These are phyloP conservation scores for Colletotrichum sidae DNA, from an alignment of 2,329 filamentous ascomycete species.

Conservation along the genomic window DNA sequence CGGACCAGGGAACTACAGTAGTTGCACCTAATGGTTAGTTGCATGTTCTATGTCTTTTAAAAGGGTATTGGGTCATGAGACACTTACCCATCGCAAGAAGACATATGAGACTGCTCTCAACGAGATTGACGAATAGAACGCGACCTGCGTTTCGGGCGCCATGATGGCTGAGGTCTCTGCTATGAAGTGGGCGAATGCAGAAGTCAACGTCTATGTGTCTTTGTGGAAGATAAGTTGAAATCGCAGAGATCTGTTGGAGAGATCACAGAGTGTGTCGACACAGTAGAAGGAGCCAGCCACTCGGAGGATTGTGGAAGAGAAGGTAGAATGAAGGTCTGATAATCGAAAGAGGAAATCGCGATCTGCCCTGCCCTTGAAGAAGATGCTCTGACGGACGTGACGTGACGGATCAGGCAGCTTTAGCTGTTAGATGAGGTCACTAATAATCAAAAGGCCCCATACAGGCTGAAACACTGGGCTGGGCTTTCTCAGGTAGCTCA, in stretches of 20 bases:
- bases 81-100: slow-evolving; percentile 71
- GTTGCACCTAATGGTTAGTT: slow-evolving; percentile 12
- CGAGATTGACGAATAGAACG: slow-evolving; percentile 59
- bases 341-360: slow-evolving; percentile 12
- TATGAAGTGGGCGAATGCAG: slow-evolving; percentile 38
- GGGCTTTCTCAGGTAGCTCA: too few species aligned
- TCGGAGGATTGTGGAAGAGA: neutral
- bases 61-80: neutral
- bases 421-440: slow-evolving; percentile 35
- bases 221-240: slow-evolving; percentile 1
- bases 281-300: slow-evolving; percentile 19
- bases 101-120: slow-evolving; percentile 64
- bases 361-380: slow-evolving; percentile 19
- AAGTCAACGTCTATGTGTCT: slow-evolving; percentile 40
- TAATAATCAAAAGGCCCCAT: slow-evolving; percentile 32
- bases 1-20: slow-evolving; percentile 43
- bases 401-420: slow-evolving; percentile 28
- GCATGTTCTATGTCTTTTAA: slow-evolving; percentile 2
- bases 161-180: slow-evolving; percentile 39
- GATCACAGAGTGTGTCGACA: neutral
- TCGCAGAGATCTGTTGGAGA: neutral
- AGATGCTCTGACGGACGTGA: slow-evolving; percentile 17
- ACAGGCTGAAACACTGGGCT: slow-evolving; percentile 27
- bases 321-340: slow-evolving; percentile 11
- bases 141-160: slow-evolving; percentile 47